phyloP scores from a whole-genome alignment of 2,329 filamentous ascomycete species.

The Ceratocystis papillata region DNA sequence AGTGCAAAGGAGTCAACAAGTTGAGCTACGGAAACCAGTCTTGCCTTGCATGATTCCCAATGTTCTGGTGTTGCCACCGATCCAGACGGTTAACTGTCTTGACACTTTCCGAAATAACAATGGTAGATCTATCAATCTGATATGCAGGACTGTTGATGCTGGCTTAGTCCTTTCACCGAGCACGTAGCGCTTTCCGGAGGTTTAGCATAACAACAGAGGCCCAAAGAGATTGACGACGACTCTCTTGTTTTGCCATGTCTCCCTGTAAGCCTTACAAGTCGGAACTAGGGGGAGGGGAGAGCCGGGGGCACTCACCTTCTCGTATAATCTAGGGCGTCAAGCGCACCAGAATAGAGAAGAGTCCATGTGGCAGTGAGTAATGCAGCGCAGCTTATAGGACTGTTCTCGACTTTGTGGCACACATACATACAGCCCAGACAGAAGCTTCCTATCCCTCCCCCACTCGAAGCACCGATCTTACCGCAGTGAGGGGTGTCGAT shows the following conservation, averaged over 20 bases:
- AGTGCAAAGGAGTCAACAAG: neutral
- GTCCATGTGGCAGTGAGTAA: neutral
- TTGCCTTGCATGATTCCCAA: neutral
- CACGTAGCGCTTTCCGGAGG: too few species aligned
- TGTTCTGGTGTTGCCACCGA: neutral
- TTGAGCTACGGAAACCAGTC: neutral
- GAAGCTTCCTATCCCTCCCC: neutral
- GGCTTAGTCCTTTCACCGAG: neutral
- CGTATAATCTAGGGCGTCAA: neutral
- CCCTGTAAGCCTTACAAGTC: neutral
- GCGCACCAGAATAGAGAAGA: neutral
- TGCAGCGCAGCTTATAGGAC: neutral
- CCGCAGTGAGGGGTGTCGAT: neutral
- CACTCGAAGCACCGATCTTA: conserved; percentile 7
- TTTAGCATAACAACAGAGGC: neutral
- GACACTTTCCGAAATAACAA: neutral
- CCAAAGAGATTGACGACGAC: too few species aligned
- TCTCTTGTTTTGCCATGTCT: too few species aligned
- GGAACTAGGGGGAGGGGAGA: neutral
- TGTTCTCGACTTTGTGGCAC: neutral
- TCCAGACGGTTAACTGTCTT: neutral
- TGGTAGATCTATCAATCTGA: neutral
- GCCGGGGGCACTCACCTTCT: neutral
- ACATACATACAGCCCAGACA: neutral
- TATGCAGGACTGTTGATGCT: neutral